Conservation (phyloP, 2,329 filamentous ascomycete species). For the Colletotrichum melonis region DNA sequence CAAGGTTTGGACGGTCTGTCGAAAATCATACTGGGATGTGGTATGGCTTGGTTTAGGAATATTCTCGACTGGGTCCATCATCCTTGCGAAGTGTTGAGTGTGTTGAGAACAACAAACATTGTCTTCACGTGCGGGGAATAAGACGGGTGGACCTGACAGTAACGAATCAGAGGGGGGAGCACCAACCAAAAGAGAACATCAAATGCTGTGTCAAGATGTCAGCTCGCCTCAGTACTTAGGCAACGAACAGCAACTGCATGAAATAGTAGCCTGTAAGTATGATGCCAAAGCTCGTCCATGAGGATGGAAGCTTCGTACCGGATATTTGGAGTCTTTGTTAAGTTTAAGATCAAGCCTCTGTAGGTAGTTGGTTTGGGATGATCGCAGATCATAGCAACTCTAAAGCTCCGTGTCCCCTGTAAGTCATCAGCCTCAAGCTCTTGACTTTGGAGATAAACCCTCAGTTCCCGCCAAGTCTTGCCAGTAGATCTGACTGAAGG, state of each 20-base stretch:
- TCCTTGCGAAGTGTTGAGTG: not conserved
- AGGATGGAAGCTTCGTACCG: too few species aligned
- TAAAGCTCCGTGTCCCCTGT: too few species aligned
- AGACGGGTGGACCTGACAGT: not conserved
- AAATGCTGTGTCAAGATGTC: not conserved
- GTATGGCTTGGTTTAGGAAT: not conserved
- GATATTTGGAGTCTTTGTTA: accelerated
- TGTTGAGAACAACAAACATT: not conserved
- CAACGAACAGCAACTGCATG: too few species aligned
- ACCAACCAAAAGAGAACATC: not conserved
- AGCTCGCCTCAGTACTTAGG: too few species aligned
- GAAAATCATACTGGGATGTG: not conserved
- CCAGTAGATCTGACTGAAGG: not conserved
- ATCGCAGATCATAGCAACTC: too few species aligned
- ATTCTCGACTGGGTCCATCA: not conserved
- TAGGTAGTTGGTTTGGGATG: too few species aligned
- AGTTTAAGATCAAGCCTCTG: too few species aligned
- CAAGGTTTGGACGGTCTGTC: not conserved
- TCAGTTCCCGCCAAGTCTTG: too few species aligned
- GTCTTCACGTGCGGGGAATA: not conserved
- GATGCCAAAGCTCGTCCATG: too few species aligned
- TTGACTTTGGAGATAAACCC: too few species aligned
- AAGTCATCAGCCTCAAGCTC: too few species aligned
- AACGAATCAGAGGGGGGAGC: not conserved
- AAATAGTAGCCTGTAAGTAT: too few species aligned